Conservation (phyloP, 352 stramenopile genomes). For the Hyaloperonospora arabidopsidis region DNA sequence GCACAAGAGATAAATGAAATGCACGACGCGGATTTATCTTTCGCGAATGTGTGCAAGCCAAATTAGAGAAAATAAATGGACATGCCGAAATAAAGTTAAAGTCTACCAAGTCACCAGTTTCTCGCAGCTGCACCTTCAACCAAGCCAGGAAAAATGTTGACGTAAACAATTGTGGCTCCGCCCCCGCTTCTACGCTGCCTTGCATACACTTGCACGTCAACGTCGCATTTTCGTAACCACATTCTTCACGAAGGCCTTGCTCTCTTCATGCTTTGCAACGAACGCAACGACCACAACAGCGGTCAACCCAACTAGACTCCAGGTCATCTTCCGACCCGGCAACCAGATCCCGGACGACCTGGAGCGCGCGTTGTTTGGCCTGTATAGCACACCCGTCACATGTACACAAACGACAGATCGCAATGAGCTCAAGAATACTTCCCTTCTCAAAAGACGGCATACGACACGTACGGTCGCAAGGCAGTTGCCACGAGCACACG, state of each 20-base stretch:
- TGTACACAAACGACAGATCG: not conserved
- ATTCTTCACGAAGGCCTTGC: slow-evolving; percentile 20
- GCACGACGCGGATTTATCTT: too few relatives aligned
- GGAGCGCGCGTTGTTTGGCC: slow-evolving; percentile 44
- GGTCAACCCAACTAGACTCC: slow-evolving; percentile 11
- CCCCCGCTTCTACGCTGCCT: too few relatives aligned
- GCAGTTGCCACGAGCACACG: slow-evolving; percentile 40
- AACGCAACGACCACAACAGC: slow-evolving; percentile 15
- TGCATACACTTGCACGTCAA: slow-evolving; percentile 13
- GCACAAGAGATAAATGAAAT: too few relatives aligned
- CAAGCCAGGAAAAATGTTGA: too few relatives aligned
- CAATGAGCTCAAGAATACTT: too few relatives aligned
- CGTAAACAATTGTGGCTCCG: too few relatives aligned
- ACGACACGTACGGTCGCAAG: slow-evolving; percentile 41
- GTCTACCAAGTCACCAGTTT: too few relatives aligned
- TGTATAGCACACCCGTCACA: slow-evolving; percentile 10
- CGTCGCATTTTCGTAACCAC: slow-evolving; percentile 23
- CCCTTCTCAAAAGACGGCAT: slow-evolving; percentile 1
- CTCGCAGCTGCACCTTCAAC: too few relatives aligned
- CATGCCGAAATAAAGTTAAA: too few relatives aligned
- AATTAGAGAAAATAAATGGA: too few relatives aligned
- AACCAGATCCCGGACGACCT: slow-evolving; percentile 30
- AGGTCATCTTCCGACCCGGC: slow-evolving; percentile 12
- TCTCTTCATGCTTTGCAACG: slow-evolving; percentile 28
- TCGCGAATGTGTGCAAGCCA: too few relatives aligned